Evolutionary conservation across 2,329 filamentous ascomycete species (phyloP), one percentile per base, ranked within the genome.

Genomic region (Aureobasidium sp.): DNA sequence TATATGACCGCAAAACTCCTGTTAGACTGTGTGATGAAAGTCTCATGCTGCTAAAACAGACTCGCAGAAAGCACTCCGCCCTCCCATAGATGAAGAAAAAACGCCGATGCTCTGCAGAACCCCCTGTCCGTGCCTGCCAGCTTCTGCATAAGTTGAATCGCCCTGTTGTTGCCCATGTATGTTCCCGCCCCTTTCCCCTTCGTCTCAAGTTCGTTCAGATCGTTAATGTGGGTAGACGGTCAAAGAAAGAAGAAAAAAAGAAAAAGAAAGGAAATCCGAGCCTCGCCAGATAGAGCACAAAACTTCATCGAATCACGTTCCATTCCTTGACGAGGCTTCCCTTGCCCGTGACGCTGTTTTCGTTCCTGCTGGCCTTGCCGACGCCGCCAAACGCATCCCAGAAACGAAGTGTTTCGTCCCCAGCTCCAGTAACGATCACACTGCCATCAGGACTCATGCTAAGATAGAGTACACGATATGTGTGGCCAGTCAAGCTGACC

Each of bases 381-480:
- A 91, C 88, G 70, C 88, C 87, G 63, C 90, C 91, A 76, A 99
- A 99, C 2, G 94, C 88, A 62, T 94, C 94, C 94, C 94, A 99
- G 77, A 99, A 99, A 47, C 94, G 81, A 54, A 99, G 76, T 0
- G 94, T 99, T 77, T 99, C 94, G 67, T 99, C 94, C 16, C 94
- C 94, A 4, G 94, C 94, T 29, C 94, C 94, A 0, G 94, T 99
- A 13, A 97, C 94, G 25, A 99, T 90, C 3, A 91, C 89, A 67
- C 92, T 85, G 21, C 94, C 94, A 70, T 97, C 93, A 1, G 94
- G 94, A 71, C 92, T 97, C 91, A 97, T 97, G 36, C 92, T 92
- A 58, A 99, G 81, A 73, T 97, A 99, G 3, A 99, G 81, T 13
- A 99, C 94, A 70, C 94, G 88, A 75, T 95, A 97, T 1, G 94